Conservation (phyloP, 169 alveolate genomes). For the Theileria annulata region DNA sequence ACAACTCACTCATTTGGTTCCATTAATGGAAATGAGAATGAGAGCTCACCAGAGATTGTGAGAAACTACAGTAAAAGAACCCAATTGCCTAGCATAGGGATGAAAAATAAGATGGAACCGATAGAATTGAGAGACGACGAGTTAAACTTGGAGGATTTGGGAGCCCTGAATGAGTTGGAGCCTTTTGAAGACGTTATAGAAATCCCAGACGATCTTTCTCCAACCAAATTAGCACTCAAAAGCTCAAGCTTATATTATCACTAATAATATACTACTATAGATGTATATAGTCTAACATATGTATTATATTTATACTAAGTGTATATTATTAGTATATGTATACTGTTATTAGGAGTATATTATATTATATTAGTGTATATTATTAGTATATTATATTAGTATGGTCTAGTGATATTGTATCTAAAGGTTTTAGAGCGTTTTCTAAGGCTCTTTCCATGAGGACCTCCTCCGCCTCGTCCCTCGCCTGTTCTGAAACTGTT, state of each 20-base stretch:
- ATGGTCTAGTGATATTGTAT: constrained; percentile 73
- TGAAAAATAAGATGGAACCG: not conserved
- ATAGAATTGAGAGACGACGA: constrained; percentile 22
- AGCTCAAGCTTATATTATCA: not conserved
- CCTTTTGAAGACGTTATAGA: not conserved
- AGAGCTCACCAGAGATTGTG: not conserved
- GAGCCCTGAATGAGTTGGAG: constrained; percentile 2
- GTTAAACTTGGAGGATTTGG: constrained; percentile 1
- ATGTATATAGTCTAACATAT: not conserved
- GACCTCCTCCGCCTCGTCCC: constrained; percentile 85
- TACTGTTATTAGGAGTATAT: too few species aligned
- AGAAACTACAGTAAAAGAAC: not conserved
- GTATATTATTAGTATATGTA: too few species aligned
- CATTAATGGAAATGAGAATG: not conserved
- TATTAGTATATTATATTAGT: too few species aligned
- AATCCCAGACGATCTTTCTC: not conserved
- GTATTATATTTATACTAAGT: too few species aligned
- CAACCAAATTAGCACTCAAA: not conserved
- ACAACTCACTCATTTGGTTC: not conserved
- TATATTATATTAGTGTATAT: too few species aligned
- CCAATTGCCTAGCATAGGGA: constrained; percentile 4
- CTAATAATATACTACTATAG: not conserved
- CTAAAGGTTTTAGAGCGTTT: constrained; percentile 81
- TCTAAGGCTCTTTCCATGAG: constrained; percentile 79
- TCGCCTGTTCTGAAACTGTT: constrained; percentile 78